Base-by-base conservation (phyloP, 805 yeast genomes). In the Saccharomyces mikatae region DNA sequence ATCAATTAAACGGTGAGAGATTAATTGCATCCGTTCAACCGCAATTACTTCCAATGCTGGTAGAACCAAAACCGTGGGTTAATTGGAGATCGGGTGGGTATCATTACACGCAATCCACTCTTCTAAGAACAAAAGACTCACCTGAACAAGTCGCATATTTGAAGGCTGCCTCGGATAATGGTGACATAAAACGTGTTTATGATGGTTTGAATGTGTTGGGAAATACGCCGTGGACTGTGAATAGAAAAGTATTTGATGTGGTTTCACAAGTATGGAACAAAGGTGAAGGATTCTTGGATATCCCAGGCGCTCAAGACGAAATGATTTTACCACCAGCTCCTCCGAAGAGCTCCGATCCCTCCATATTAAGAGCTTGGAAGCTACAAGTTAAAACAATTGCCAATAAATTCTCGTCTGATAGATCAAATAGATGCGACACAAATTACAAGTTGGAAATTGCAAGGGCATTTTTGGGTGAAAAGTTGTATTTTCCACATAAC, bases 391-490 rank as follows among this genome's bases (percentile, higher is more conserved):
- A 82, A 54, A 76, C 74, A 41, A 62, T 80, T 8, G 76, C 83
- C 22, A 80, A 82, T 58, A 84, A 81, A 47, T 83, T 83, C 56
- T 80, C 87, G 10, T 75, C 85, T 24, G 76, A 79, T 58, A 82
- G 94, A 69, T 91, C 98, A 0, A 87, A 85, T 67, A 81, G 99
- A 69, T 94, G 99, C 74, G 97, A 91, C 70, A 78, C 88, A 58
- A 92, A 94, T 68, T 94, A 94, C 70, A 94, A 89, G 68, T 73
- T 94, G 52, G 99, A 94, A 70, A 89, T 94, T 66, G 98, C 99
- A 0, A 79, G 98, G 59, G 97, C 96, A 0, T 89, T 86, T 70
- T 71, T 86, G 27, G 95, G 95, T 26, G 94, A 87, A 67, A 78
- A 78, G 61, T 79, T 87, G 62, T 86, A 79, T 65, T 87, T 87